Percentiles rank a stretch among this genome's conserved stretches.
phyloP scores from a whole-genome alignment of 805 yeast species.

The Kockiozyma suomiensis region DNA sequence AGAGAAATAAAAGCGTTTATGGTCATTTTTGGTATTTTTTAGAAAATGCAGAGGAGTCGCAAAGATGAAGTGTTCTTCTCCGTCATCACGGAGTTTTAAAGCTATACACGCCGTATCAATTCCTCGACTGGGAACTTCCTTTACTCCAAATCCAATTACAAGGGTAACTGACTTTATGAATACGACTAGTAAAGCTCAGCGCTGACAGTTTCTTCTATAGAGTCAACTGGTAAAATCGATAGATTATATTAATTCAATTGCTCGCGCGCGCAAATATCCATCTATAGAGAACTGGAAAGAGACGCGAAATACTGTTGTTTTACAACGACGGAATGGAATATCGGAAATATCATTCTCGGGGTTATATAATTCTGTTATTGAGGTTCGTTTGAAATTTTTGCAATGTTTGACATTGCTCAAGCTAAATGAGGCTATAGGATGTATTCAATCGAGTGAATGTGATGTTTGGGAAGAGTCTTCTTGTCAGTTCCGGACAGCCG shows the following conservation, averaged over 20 bases:
- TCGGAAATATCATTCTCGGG: neutral
- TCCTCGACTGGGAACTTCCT: no score
- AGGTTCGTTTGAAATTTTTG: neutral
- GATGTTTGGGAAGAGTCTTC: neutral
- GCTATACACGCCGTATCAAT: no score
- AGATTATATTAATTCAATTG: neutral
- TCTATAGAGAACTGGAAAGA: neutral
- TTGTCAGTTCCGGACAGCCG: neutral
- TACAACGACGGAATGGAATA: neutral
- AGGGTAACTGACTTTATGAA: no score
- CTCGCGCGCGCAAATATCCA: neutral
- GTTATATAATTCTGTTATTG: neutral
- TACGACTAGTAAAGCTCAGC: no score
- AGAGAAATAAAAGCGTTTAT: no score
- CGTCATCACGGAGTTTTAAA: no score
- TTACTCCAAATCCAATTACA: no score
- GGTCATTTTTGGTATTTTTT: no score
- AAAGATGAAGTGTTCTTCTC: no score
- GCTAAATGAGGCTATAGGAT: slow-evolving; percentile 30
- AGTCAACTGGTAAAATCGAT: neutral
- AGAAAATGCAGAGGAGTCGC: no score
- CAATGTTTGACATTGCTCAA: no score
- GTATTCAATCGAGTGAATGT: slow-evolving; percentile 8
- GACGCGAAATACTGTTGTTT: neutral
- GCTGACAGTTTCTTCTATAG: no score